These are phyloP conservation scores for Discostella stelligera DNA, from an alignment of 352 stramenopile species.

Conservation along the genomic window DNA sequence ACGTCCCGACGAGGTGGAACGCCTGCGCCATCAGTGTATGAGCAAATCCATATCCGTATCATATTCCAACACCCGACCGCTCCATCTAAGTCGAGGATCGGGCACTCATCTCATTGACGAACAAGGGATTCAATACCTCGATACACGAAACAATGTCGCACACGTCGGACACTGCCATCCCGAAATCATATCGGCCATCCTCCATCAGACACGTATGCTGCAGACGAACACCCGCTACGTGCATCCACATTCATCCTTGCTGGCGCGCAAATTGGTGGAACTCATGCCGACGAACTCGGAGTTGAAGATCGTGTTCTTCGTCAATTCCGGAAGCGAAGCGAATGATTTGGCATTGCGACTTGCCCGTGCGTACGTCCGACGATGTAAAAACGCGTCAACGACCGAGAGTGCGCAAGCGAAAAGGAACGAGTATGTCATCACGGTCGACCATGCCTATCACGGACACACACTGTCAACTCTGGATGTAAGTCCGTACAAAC, in stretches of 20 bases:
- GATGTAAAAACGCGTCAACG: conserved; percentile 21
- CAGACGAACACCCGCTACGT: conserved; percentile 88
- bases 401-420: not conserved
- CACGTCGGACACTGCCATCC: conserved; percentile 82
- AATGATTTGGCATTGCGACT: conserved; percentile 88
- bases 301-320: conserved; percentile 82
- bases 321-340: conserved; percentile 85
- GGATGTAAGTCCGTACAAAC: conserved; percentile 85
- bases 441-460: conserved; percentile 83
- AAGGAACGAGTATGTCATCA: conserved; percentile 18
- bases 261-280: conserved; percentile 68
- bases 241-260: conserved; percentile 75
- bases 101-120: conserved; percentile 62
- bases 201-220: conserved; percentile 66
- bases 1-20: conserved; percentile 46
- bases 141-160: conserved; percentile 87
- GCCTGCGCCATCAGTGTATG: conserved; percentile 54
- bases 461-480: conserved; percentile 82
- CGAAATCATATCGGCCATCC: conserved; percentile 72
- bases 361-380: conserved; percentile 64
- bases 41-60: conserved; percentile 66
- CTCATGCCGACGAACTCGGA: conserved; percentile 60
- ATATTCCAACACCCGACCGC: conserved; percentile 68
- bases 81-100: conserved; percentile 64
- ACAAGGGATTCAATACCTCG: conserved; percentile 74